Base-by-base conservation (phyloP, 202 grass and related monocot species). In the Elaeis oleifera region DNA sequence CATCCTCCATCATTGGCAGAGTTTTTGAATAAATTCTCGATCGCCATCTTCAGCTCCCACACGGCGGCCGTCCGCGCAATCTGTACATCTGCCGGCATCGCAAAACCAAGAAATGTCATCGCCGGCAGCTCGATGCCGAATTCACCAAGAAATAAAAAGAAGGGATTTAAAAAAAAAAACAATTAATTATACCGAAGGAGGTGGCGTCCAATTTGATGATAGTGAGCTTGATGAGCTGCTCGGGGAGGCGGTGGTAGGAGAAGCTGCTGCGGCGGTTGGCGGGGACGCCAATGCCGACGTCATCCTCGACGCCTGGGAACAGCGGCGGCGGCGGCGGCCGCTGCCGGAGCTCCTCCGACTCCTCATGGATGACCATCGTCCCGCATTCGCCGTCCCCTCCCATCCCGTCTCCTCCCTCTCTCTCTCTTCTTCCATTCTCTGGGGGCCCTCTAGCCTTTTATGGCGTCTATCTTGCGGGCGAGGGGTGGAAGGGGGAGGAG, bases 181-280 rank as follows among this genome's bases (percentile, higher is more conserved):
- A 24, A 59, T 16, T 22, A 31, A 28, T 27, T 59, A 17, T 32
- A 59, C 57, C 81, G 84, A 91, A 96, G 80, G 60, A 75, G 74
- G 88, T 89, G 36, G 61, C 85, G 49, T 99, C 94, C 27, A 99
- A 74, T 79, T 94, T 99, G 59, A 80, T 85, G 63, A 99, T 54
- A 64, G 88, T 75, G 61, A 99, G 82, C 58, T 52, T 78, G 77
- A 99, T 71, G 26, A 66, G 72, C 9, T 74, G 19, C 17, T 79
- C 71, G 11, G 85, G 79, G 59, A 99, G 77, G 61, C 85, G 84
- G 64, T 49, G 44, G 62, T 97, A 92, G 7, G 84, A 89, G 81
- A 90, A 89, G 66, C 84, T 91, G 44, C 53, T 71, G 52, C 78
- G 61, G 9, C 71, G 61, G 74, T 79, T 58, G 70, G 50, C 52